Base-by-base conservation (phyloP, 805 yeast genomes). In the Debaryomyces hansenii region DNA sequence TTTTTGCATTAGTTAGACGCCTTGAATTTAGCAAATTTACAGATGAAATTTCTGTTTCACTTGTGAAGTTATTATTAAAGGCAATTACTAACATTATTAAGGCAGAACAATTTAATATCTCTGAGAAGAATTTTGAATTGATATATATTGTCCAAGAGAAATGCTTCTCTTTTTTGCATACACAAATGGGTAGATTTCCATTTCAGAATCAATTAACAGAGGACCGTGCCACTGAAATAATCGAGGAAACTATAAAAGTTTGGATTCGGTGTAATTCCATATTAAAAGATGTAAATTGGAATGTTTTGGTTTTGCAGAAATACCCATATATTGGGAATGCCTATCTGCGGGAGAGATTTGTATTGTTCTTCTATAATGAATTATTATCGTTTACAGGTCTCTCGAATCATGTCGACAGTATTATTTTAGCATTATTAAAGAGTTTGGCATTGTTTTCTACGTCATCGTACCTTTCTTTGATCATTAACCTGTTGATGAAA, bases 281-380 rank as follows among this genome's bases (percentile, higher is more conserved):
- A 5, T 48, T 52, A 12, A 52, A 47, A 16, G 51, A 45, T 36
- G 53, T 47, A 18, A 68, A 54, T 47, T 72, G 78, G 78, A 67
- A 66, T 41, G 57, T 56, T 37, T 48, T 72, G 37, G 55, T 67
- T 24, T 57, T 69, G 20, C 78, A 70, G 44, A 62, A 59, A 28
- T 72, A 55, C 50, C 72, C 75, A 1, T 72, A 70, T 45, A 53
- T 68, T 41, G 78, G 78, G 3, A 71, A 71, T 45, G 44, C 57
- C 0, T 54, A 57, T 20, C 72, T 69, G 70, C 49, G 77, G 48
- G 63, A 63, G 6, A 60, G 62, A 44, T 72, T 66, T 51, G 47
- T 57, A 2, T 47, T 68, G 39, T 63, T 52, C 33, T 56, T 71
- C 20, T 64, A 63, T 46, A 39, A 44, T 12, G 63, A 62, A 36